Conservation (phyloP, 75 land plant species). For the Picea glauca region DNA sequence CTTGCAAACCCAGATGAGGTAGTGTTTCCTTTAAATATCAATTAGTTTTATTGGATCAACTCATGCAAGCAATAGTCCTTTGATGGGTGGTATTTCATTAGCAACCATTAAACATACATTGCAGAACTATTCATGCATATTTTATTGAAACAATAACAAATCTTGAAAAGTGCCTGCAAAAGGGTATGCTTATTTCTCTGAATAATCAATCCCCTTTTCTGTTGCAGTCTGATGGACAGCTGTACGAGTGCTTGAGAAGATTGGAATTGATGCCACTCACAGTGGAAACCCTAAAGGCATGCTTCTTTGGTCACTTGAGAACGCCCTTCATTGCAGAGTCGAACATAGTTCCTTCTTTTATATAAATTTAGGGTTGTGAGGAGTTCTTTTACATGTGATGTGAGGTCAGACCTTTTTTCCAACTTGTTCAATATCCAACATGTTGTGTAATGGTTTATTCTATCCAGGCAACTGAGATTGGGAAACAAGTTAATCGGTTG, state of each 20-base stretch:
- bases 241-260: slow-evolving; percentile 52
- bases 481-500: slow-evolving; percentile 69
- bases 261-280: slow-evolving; percentile 55
- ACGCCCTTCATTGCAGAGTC: background rate
- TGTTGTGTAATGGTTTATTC: background rate
- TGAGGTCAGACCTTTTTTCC: background rate
- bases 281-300: slow-evolving; percentile 50
- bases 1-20: slow-evolving; percentile 47
- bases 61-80: background rate
- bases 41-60: background rate
- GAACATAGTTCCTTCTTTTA: background rate
- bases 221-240: slow-evolving; percentile 37
- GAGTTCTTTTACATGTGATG: no score
- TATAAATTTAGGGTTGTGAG: background rate
- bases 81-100: background rate
- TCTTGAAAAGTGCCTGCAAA: no score
- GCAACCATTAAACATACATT: background rate
- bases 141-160: background rate
- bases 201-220: background rate
- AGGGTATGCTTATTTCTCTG: background rate
- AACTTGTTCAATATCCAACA: background rate
- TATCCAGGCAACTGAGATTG: slow-evolving; percentile 79
- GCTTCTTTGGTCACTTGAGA: background rate
- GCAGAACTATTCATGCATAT: background rate
- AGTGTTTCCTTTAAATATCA: background rate